Evolutionary conservation across 2,329 filamentous ascomycete species (phyloP).

Genomic region (Sordariomycetes sp.): DNA sequence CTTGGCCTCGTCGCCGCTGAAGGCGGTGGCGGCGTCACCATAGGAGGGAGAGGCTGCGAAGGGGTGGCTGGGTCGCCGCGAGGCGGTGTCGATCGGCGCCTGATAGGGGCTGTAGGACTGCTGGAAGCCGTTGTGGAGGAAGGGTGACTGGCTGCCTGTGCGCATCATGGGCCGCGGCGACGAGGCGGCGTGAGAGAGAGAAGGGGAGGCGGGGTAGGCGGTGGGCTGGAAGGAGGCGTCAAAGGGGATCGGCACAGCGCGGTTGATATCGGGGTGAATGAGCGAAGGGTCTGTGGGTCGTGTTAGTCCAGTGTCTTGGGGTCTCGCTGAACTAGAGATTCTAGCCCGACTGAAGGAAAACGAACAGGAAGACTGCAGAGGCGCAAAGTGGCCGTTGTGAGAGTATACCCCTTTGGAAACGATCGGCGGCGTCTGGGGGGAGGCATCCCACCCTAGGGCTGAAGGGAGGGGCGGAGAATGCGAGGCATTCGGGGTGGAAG

Average conservation of each 20-base stretch:
- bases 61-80: conserved; percentile 56
- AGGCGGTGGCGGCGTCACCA: conserved; percentile 40
- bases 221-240: conserved; percentile 36
- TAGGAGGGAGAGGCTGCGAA: conserved; percentile 50
- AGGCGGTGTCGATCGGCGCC: conserved; percentile 24
- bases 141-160: conserved; percentile 55
- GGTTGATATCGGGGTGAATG: conserved; percentile 43
- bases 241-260: conserved; percentile 36
- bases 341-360: neutral
- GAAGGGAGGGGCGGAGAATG: neutral
- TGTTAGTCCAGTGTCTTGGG: neutral
- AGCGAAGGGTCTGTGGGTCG: conserved; percentile 38
- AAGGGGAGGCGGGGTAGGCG: conserved; percentile 50
- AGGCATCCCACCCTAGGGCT: neutral
- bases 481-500: conserved; percentile 4
- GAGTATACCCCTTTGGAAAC: neutral
- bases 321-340: neutral
- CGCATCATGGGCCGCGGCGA: conserved; percentile 37
- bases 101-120: conserved; percentile 47
- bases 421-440: neutral
- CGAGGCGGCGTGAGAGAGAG: conserved; percentile 36
- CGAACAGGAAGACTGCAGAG: neutral
- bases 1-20: conserved; percentile 52
- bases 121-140: conserved; percentile 43
- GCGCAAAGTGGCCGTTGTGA: neutral